Evolutionary conservation across 805 yeast species (phyloP), one percentile per base, ranked within the genome.

Genomic region (Kregervanrija delftensis): DNA sequence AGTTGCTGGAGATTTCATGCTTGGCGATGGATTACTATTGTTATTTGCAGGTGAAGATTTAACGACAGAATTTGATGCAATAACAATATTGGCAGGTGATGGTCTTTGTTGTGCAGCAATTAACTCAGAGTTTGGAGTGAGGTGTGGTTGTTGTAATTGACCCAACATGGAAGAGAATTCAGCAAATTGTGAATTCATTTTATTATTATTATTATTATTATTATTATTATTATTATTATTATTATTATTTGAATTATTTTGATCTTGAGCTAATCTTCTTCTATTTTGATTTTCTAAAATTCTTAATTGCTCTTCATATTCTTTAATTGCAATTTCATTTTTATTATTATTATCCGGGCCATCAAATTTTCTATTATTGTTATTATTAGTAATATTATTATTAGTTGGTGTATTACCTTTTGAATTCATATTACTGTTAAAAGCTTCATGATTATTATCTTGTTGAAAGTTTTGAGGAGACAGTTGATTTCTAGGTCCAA

Each of bases 251-350:
- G 28, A 22, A 22, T 6, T 22, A 22, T 6, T 76, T 9, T n/a
- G 13, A 32, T 37, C 36, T 33, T 30, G 39, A 22, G 6, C 81
- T 41, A 84, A 66, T 44, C 86, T 72, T 59, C 77, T 79, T 58
- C 83, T 81, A 61, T 84, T 86, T 59, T 85, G 90, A 50, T 77
- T 77, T 55, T 86, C 95, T 57, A 87, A 65, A 43, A 83, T 59
- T 74, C 84, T 75, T 52, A 86, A 66, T 61, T 86, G 91, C 70
- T 78, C 80, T 60, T 86, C 95, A 61, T 87, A 86, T 58, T 86
- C 95, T 54, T 83, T 86, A 35, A 86, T 66, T 1, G 91, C 90
- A 55, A 72, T 73, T 46, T 53, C 61, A 66, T 69, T 51, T 33
- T 41, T 51, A 30, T 50, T 37, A 15, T 35, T 45, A 31, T 35